Percentiles rank a stretch among this genome's conserved stretches.
Evolutionary conservation across 2,329 filamentous ascomycete species (phyloP).

Genomic region (Colletotrichum tropicale): DNA sequence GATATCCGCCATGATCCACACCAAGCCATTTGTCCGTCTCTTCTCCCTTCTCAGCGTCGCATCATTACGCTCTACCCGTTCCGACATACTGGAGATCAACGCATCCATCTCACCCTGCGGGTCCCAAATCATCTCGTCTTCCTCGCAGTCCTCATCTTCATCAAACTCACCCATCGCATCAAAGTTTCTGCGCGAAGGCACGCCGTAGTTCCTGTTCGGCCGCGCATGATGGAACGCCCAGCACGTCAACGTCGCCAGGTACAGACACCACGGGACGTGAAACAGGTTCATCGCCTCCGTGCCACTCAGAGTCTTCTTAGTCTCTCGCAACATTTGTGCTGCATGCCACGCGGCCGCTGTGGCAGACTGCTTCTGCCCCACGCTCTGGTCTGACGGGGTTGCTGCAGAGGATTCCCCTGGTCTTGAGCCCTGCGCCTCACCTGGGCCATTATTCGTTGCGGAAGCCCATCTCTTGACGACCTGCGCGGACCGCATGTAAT

Average conservation of each 20-base stretch:
- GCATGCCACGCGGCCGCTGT: constrained; percentile 57
- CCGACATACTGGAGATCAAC: constrained; percentile 43
- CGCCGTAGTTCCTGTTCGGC: neutral
- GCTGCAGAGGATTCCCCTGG: neutral
- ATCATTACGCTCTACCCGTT: constrained; percentile 28
- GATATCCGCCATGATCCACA: constrained; percentile 58
- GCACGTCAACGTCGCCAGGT: constrained; percentile 60
- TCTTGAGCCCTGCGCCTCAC: neutral
- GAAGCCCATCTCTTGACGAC: constrained; percentile 56
- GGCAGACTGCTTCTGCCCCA: constrained; percentile 28
- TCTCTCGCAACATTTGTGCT: constrained; percentile 54
- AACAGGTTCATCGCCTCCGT: constrained; percentile 59
- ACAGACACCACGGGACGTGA: constrained; percentile 67
- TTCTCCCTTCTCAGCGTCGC: constrained; percentile 40
- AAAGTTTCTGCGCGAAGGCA: neutral
- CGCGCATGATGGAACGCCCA: constrained; percentile 61
- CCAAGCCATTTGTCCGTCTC: constrained; percentile 55
- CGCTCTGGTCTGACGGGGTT: neutral
- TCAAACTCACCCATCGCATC: constrained; percentile 21
- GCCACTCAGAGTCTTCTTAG: constrained; percentile 51
- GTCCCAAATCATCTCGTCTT: constrained; percentile 56
- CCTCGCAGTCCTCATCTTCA: constrained; percentile 25
- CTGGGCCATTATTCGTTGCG: constrained; percentile 16
- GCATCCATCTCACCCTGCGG: constrained; percentile 51
- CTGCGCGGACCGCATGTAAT: constrained; percentile 54